These are phyloP conservation scores for Vanilla planifolia DNA, from an alignment of 106 monocot species.

Conservation along the genomic window DNA sequence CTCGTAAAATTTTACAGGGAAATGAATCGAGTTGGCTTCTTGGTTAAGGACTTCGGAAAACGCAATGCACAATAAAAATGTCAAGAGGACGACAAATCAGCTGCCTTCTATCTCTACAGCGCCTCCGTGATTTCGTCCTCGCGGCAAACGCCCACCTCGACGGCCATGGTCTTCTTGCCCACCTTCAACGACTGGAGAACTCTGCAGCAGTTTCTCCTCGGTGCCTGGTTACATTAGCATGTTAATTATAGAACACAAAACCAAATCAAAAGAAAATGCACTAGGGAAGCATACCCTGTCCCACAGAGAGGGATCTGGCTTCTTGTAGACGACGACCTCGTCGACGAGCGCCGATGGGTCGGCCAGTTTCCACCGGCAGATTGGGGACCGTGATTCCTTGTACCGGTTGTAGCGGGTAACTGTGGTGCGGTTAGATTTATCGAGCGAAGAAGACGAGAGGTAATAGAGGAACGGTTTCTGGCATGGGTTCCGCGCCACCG, in stretches of 20 bases:
- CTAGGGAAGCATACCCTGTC: conserved; percentile 38
- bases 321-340: conserved; percentile 65
- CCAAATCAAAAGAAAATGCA: neutral
- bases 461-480: conserved; percentile 70
- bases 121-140: conserved; percentile 4
- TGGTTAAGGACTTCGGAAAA: too few relatives aligned
- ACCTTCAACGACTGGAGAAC: conserved; percentile 14
- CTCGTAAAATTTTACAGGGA: too few relatives aligned
- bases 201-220: conserved; percentile 12
- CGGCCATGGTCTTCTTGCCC: conserved; percentile 13
- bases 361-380: conserved; percentile 60
- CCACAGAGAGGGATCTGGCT: conserved; percentile 72
- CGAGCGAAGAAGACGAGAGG: conserved; percentile 27
- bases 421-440: conserved; percentile 16
- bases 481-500: conserved; percentile 70
- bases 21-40: too few relatives aligned
- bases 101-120: too few relatives aligned
- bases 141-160: conserved; percentile 7
- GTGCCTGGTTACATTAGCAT: too few relatives aligned
- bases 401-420: conserved; percentile 47
- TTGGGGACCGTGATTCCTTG: conserved; percentile 22
- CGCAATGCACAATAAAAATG: too few relatives aligned
- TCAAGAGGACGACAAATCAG: too few relatives aligned
- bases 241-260: neutral
- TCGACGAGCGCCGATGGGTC: conserved; percentile 45